A percentile compares a stretch with the other conserved stretches of the same genome.
phyloP scores from a whole-genome alignment of 768 basidiomycete genomes.

The Leccinum sublutescens region DNA sequence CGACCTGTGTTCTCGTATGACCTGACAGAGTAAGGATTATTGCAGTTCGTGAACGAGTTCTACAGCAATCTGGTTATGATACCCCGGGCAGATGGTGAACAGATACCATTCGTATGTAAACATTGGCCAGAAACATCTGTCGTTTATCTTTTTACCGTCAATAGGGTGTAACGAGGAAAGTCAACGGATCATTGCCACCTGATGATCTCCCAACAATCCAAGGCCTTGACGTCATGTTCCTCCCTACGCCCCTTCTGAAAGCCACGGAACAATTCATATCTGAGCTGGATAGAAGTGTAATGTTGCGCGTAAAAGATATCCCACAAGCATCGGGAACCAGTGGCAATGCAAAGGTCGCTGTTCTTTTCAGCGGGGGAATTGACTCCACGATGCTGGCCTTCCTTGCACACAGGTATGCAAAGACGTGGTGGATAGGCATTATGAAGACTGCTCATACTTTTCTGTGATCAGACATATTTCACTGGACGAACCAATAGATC shows the following conservation, averaged over 20 bases:
- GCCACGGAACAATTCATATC: conserved; percentile 51
- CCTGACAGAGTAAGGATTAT: not conserved
- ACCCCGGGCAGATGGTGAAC: conserved; percentile 20
- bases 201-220: conserved; percentile 36
- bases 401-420: conserved; percentile 68
- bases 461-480: conserved; percentile 60
- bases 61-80: conserved; percentile 17
- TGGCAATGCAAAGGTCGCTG: conserved; percentile 61
- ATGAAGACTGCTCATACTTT: not conserved
- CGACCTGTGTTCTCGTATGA: not conserved
- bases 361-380: conserved; percentile 95
- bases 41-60: conserved; percentile 24
- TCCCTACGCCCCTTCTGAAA: conserved; percentile 24
- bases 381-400: conserved; percentile 85
- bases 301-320: conserved; percentile 65
- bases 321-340: conserved; percentile 42
- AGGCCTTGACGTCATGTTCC: conserved; percentile 27
- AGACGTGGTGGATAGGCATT: not conserved
- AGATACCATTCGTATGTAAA: conserved; percentile 25
- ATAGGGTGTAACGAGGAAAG: conserved; percentile 44
- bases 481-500: conserved; percentile 77
- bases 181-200: conserved; percentile 51
- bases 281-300: conserved; percentile 65
- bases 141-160: not conserved
- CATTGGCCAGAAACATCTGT: not conserved